Evolutionary conservation across 2,329 filamentous ascomycete genomes (phyloP), one percentile per base, ranked within the genome.

Genomic region (Sporothrix pallida): DNA sequence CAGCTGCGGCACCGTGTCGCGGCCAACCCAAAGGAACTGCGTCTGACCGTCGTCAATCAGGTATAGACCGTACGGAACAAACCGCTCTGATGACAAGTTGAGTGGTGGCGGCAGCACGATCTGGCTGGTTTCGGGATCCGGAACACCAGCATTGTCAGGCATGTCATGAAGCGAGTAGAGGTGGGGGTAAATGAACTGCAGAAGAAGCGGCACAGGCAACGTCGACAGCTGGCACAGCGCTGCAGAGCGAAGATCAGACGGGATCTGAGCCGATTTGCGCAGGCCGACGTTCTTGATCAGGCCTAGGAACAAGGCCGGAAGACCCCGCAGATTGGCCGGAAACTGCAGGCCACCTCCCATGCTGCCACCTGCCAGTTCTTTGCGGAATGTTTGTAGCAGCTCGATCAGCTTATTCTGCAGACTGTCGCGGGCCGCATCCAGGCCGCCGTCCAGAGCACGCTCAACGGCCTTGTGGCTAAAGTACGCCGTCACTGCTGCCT

Each of bases 381-480:
- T 98, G 84, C 94, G 93, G 86, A 98, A 99, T 0, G 95, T 98
- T 81, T 95, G 92, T 75, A 99, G 86, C 68, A 99, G 88, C 84
- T 99, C 96, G 42, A 94, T 92, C 58, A 97, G 86, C 87, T 99
- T 99, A 77, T 91, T 90, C 81, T 98, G 94, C 60, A 98, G 86
- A 65, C 94, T 92, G 82, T 99, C 96, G 58, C 96, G 89, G 70
- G 96, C 96, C 67, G 94, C 92, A 78, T 99, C 96, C 70, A 99
- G 86, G 54, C 95, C 95, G 63, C 76, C 76, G 78, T 93, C 92
- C 54, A 99, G 86, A 12, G 93, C 91, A 78, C 94, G 89, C 85
- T 99, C 96, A 2, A 98, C 96, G 17, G 96, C 96, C 86, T 98
- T 98, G 87, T 99, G 96, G 78, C 92, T 95, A 86, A 95, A 98